A percentile compares a stretch with the other conserved stretches of the same genome.
phyloP scores from a whole-genome alignment of 176 grass and related monocot genomes.

The Oryza punctata region DNA sequence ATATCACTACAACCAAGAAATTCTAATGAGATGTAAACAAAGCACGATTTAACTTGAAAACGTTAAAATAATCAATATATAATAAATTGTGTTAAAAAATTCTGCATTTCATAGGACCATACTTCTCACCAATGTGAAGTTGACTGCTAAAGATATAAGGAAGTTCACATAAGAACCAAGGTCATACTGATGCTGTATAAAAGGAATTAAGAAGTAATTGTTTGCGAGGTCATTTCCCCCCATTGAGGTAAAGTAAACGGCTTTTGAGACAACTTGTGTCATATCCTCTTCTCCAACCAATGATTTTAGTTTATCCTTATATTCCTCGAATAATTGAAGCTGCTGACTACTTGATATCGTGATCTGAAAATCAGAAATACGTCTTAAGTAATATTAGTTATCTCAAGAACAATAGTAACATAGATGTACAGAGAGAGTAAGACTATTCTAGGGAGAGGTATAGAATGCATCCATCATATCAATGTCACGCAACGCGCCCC shows the following conservation, averaged over 20 bases:
- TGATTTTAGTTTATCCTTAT: conserved; percentile 28
- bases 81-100: no score
- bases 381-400: neutral
- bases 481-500: no score
- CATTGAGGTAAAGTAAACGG: neutral
- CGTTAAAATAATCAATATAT: no score
- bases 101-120: no score
- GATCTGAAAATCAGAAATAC: conserved; percentile 4
- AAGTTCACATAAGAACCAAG: conserved; percentile 30
- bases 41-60: no score
- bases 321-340: conserved; percentile 34
- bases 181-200: conserved; percentile 1
- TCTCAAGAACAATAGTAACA: no score
- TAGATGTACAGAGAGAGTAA: no score
- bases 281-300: conserved; percentile 5
- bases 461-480: no score
- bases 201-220: conserved; percentile 24
- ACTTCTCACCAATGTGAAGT: no score
- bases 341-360: conserved; percentile 29
- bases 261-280: neutral
- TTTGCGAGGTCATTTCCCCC: conserved; percentile 41
- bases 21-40: no score
- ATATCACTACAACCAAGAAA: no score
- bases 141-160: neutral
- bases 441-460: no score